Evolutionary conservation across 179 eudicot species (phyloP), one percentile per base, ranked within the genome.

Genomic region (Silene coronaria): DNA sequence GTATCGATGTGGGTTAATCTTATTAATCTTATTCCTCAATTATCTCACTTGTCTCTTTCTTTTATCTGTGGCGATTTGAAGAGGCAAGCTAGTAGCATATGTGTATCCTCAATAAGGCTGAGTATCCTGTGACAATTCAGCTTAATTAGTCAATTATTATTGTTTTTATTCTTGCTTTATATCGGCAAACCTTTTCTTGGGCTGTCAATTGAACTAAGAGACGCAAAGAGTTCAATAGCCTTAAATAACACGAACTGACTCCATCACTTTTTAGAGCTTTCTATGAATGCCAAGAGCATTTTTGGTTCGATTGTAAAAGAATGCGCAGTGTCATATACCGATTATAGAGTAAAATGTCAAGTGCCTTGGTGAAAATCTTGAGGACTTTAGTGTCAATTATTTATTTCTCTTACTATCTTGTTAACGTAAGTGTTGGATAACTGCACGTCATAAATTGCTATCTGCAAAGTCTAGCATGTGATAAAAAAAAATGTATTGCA

Each of bases 401-500:
- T 4, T 45, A 21, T 28, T 27, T 70, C 2, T 53, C 8, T 28
- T 21, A 22, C n/a, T 34, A 51, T 28, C 24, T 71, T 38, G 58
- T 69, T 21, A 14, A 71, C 45, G n/a, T 55, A 24, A 62, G 26
- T 3, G 65, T 62, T 62, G 66, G 34, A 16, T 38, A 71, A 28
- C 63, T 71, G 16, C 16, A 72, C 19, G 28, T 30, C 26, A 57
- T 55, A 62, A 55, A 28, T 70, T 55, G 74, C 17, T 26, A 55
- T 26, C 16, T 53, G 27, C 46, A 30, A 71, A 6, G 30, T 51
- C 16, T 27, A 26, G 61, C 64, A 6, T 53, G 13, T 21, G 34
- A 59, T 80, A 55, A 77, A 13, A 72, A 63, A 67, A 13, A 72
- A 63, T 61, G 2, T 60, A 48, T 70, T 19, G 30, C 62, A 34